Percentiles rank a stretch among this genome's conserved stretches.
phyloP scores from a whole-genome alignment of 2,329 filamentous ascomycete species.

The Calonectria crousiana region DNA sequence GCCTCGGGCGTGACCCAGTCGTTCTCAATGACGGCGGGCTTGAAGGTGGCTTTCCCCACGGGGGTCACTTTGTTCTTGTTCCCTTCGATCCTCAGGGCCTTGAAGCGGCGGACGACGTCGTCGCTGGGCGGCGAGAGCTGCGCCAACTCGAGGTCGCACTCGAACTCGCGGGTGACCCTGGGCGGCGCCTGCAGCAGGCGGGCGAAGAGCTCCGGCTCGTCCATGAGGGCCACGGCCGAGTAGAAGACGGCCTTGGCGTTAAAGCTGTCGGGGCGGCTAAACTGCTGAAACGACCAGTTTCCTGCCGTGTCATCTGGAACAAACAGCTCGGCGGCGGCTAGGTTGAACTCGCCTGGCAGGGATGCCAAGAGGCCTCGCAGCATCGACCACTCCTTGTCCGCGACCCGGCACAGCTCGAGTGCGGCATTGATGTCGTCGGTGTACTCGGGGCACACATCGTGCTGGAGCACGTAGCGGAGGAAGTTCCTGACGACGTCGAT shows the following conservation, averaged over 20 bases:
- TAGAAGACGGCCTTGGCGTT: constrained; percentile 58
- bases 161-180: constrained; percentile 58
- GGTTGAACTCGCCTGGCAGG: constrained; percentile 85
- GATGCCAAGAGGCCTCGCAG: constrained; percentile 62
- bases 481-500: constrained; percentile 85
- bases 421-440: constrained; percentile 74
- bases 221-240: constrained; percentile 57
- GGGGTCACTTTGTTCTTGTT: constrained; percentile 51
- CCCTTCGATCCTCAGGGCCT: constrained; percentile 49
- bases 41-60: constrained; percentile 60
- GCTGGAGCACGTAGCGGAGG: constrained; percentile 85
- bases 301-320: constrained; percentile 51
- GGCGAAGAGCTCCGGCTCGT: constrained; percentile 48
- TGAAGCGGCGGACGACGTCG: constrained; percentile 59
- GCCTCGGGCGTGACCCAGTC: constrained; percentile 56
- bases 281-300: constrained; percentile 45
- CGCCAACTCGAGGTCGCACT: constrained; percentile 72
- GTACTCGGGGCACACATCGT: constrained; percentile 89
- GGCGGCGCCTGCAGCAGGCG: constrained; percentile 38
- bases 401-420: constrained; percentile 73
- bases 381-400: constrained; percentile 74
- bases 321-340: constrained; percentile 78
- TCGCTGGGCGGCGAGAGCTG: constrained; percentile 60
- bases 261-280: constrained; percentile 52
- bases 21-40: constrained; percentile 60